Evolutionary conservation across 306 rosid species (phyloP).

Genomic region (Castanea sativa): DNA sequence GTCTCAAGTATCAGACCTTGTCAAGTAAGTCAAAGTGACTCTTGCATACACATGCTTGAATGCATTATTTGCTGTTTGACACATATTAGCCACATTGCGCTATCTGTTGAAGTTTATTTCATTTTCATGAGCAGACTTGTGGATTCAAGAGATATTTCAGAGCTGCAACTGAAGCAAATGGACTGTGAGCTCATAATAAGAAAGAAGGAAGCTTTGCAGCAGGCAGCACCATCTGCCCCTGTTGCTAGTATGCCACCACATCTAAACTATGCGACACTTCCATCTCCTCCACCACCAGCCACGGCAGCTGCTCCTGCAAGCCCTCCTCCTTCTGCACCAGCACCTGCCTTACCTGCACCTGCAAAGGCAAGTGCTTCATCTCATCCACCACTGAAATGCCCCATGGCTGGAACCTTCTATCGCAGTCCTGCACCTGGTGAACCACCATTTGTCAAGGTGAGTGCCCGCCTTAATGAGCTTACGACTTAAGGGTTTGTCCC

Average conservation of each 20-base stretch:
- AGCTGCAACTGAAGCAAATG: slow-evolving; percentile 74
- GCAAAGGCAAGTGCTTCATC: slow-evolving; percentile 54
- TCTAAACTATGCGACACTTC: slow-evolving; percentile 28
- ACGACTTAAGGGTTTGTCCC: background rate
- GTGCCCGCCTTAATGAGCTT: slow-evolving; percentile 1
- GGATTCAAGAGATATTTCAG: slow-evolving; percentile 90
- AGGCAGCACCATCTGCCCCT: slow-evolving; percentile 29
- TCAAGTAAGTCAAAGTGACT: slow-evolving; percentile 56
- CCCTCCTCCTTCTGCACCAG: slow-evolving; percentile 41
- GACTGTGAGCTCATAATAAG: slow-evolving; percentile 69
- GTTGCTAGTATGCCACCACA: slow-evolving; percentile 32
- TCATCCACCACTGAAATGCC: slow-evolving; percentile 73
- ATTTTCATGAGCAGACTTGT: slow-evolving; percentile 60
- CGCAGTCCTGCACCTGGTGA: slow-evolving; percentile 72
- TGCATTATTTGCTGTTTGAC: background rate
- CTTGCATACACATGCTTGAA: background rate
- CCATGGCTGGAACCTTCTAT: slow-evolving; percentile 98
- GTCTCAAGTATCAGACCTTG: slow-evolving; percentile 76
- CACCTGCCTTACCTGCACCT: slow-evolving; percentile 53
- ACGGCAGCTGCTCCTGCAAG: slow-evolving; percentile 44
- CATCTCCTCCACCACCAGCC: slow-evolving; percentile 36
- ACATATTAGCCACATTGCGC: background rate
- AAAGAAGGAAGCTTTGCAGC: slow-evolving; percentile 77
- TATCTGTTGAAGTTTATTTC: background rate
- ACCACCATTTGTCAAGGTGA: slow-evolving; percentile 89